A percentile compares a stretch with the other conserved stretches of the same genome.
phyloP scores from a whole-genome alignment of 2,329 filamentous ascomycete species.

The Ambrosiella cleistominuta region DNA sequence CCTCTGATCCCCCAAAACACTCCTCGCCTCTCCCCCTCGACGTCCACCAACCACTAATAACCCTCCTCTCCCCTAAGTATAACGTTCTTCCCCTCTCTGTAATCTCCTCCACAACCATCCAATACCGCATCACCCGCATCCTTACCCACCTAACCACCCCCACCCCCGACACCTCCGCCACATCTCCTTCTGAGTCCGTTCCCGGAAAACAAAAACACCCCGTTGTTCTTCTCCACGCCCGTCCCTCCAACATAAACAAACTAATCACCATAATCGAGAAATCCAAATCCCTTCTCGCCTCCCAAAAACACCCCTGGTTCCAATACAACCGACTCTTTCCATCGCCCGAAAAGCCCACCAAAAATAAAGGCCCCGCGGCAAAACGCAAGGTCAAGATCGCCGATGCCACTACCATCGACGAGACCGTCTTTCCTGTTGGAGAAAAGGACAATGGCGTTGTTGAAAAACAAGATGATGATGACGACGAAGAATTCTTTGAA shows the following conservation, averaged over 20 bases:
- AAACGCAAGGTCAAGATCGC: neutral
- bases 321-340: conserved; percentile 42
- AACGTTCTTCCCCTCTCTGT: conserved; percentile 35
- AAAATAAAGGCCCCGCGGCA: neutral
- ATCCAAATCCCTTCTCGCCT: conserved; percentile 36
- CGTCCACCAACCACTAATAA: neutral
- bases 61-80: conserved; percentile 18
- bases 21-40: conserved; percentile 3
- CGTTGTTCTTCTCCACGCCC: conserved; percentile 33
- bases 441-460: conserved; percentile 5
- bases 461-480: conserved; percentile 14
- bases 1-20: neutral
- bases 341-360: conserved; percentile 19
- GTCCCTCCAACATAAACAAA: conserved; percentile 38
- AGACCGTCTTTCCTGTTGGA: neutral
- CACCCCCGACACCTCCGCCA: conserved; percentile 14
- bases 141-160: conserved; percentile 24
- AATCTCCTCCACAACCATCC: conserved; percentile 42
- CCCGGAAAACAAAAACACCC: conserved; percentile 5
- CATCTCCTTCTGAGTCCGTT: neutral
- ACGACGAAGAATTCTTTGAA: conserved; percentile 33
- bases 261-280: conserved; percentile 52
- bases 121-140: conserved; percentile 31
- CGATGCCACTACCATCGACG: neutral
- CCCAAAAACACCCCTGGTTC: conserved; percentile 30